phyloP scores from a whole-genome alignment of 768 basidiomycete species.

The Amanita fuliginea region DNA sequence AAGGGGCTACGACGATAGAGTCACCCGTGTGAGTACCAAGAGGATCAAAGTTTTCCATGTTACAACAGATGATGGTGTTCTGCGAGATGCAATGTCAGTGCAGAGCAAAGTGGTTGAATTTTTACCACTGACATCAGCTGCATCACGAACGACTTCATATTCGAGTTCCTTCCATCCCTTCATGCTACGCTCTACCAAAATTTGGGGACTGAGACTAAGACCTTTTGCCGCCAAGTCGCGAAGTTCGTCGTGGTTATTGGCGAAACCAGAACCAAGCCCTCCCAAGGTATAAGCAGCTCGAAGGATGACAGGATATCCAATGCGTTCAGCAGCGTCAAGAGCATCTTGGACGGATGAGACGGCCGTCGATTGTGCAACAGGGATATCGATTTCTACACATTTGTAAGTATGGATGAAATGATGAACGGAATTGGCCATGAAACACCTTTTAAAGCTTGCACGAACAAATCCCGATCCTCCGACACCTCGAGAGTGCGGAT shows the following conservation, averaged over 20 bases:
- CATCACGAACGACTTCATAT: conserved; percentile 98
- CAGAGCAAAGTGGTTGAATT: conserved; percentile 1
- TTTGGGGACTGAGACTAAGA: conserved; percentile 86
- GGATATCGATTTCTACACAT: conserved; percentile 83
- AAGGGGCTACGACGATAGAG: conserved; percentile 98
- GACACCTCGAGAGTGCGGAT: conserved; percentile 91
- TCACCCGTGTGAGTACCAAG: conserved; percentile 98
- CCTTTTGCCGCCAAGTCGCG: conserved; percentile 90
- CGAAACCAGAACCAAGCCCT: conserved; percentile 97
- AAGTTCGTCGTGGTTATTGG: conserved; percentile 87
- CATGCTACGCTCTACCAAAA: conserved; percentile 95
- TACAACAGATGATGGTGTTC: conserved; percentile 99
- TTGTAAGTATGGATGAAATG: not conserved
- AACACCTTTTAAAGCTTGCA: conserved; percentile 89
- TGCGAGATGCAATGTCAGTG: conserved; percentile 18
- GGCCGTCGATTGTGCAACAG: conserved; percentile 90
- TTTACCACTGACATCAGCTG: conserved; percentile 67
- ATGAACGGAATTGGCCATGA: conserved; percentile 7
- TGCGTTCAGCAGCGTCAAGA: conserved; percentile 78
- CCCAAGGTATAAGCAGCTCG: conserved; percentile 96
- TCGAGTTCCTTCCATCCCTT: conserved; percentile 99
- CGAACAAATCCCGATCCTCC: conserved; percentile 95
- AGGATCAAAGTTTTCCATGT: conserved; percentile 99
- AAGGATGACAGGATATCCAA: conserved; percentile 96
- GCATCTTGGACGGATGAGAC: conserved; percentile 94